Evolutionary conservation across 202 grass and related monocot species (phyloP).

Genomic region (Dendrocalamus latiflorus): DNA sequence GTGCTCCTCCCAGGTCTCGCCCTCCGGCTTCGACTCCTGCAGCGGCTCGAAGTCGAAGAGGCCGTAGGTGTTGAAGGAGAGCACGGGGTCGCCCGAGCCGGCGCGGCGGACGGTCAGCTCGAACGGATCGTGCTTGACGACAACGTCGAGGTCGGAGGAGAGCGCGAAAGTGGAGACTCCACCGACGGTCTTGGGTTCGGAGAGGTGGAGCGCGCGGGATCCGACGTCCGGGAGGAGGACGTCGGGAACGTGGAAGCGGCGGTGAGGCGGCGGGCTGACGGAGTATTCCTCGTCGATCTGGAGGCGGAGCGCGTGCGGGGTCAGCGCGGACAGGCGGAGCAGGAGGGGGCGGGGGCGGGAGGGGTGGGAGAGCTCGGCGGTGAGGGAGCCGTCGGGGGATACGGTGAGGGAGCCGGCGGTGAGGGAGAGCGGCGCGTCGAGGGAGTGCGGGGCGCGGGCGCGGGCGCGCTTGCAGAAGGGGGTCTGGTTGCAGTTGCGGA

Average conservation of each 20-base stretch:
- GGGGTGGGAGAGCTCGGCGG: too few relatives aligned
- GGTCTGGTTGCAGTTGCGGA: too few relatives aligned
- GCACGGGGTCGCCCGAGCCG: conserved; percentile 42
- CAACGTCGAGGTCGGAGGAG: conserved; percentile 53
- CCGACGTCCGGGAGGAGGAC: conserved; percentile 60
- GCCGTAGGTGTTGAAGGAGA: conserved; percentile 85
- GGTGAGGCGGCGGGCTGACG: conserved; percentile 30
- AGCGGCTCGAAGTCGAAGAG: conserved; percentile 93
- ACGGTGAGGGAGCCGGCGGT: too few relatives aligned
- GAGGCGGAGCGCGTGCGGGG: too few relatives aligned
- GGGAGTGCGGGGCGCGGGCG: too few relatives aligned
- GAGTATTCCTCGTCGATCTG: conserved; percentile 87
- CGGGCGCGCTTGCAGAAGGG: too few relatives aligned
- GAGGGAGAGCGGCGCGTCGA: too few relatives aligned
- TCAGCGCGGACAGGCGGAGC: too few relatives aligned
- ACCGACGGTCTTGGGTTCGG: conserved; percentile 26
- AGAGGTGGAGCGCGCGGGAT: conserved; percentile 46
- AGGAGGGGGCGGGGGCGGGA: too few relatives aligned
- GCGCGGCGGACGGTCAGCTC: conserved; percentile 65
- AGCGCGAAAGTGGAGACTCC: conserved; percentile 64
- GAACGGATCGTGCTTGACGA: conserved; percentile 70
- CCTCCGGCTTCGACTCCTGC: conserved; percentile 47
- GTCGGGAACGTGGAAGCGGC: conserved; percentile 78
- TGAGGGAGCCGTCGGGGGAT: too few relatives aligned
- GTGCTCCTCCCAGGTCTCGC: conserved; percentile 64